Evolutionary conservation across 768 basidiomycete genomes (phyloP), one percentile per base, ranked within the genome.

Genomic region (Amanita muscaria): DNA sequence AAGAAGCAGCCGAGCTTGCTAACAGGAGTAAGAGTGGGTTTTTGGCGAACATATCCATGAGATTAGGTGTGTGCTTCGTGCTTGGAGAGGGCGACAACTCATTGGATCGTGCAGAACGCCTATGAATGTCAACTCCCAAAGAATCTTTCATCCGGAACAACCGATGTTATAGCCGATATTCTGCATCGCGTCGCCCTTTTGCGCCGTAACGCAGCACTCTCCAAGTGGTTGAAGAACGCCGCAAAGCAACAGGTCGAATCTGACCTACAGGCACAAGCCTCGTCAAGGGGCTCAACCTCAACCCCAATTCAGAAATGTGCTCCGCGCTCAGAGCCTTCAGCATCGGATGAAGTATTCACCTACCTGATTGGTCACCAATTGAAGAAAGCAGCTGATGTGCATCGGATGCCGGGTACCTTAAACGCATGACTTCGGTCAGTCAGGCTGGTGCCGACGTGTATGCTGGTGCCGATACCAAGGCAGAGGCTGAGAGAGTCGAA

Each of bases 331-430:
- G 51, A 67, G 42, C 56, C 72, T 6, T 60, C 64, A 1, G 64
- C 68, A 12, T 56, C 72, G 6, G 68, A 81, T 18, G 61, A 72
- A 2, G 75, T 85, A 16, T 96, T 93, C 60, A 74, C 79, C 1
- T 76, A 83, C 44, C 74, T 99, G 2, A 85, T 86, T 0, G 93
- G 92, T 2, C 77, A 96, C 59, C 87, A 97, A 56, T 65, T 93
- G n/a, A 80, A 82, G 51, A 78, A 80, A 36, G 92, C 96, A 6
- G 83, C 80, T 52, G 72, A 82, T 35, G 66, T 69, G 88, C 91
- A 2, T 67, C 83, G 51, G 81, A 86, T 40, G 76, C 76, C 4
- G 81, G 83, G 3, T 87, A 88, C 53, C 63, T 88, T 52, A 87
- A 88, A 52, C 77, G 98, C 7, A 86, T 96, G 2, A 91, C 89